Conservation (phyloP, 2,329 filamentous ascomycete species). For the Fusarium tupiense region DNA sequence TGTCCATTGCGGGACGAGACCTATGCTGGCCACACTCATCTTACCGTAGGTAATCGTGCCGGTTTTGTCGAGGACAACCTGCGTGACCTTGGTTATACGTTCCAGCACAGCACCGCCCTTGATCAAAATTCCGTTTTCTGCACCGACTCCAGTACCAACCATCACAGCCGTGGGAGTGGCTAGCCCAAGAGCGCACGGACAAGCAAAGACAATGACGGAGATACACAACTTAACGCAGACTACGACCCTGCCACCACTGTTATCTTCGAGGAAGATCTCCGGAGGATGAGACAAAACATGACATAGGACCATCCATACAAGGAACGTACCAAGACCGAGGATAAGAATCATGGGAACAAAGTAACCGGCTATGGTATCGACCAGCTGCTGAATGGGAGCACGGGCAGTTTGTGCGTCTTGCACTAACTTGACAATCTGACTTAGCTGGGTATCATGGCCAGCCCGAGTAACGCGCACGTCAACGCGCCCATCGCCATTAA, state of each 20-base stretch:
- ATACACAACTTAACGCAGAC: constrained; percentile 98
- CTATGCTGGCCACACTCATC: constrained; percentile 85
- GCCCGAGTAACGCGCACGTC: constrained; percentile 93
- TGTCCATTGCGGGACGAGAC: constrained; percentile 66
- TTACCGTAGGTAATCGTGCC: constrained; percentile 94
- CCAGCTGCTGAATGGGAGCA: constrained; percentile 92
- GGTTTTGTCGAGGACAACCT: constrained; percentile 95
- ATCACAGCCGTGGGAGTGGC: constrained; percentile 98
- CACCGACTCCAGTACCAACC: constrained; percentile 96
- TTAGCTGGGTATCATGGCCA: constrained; percentile 94
- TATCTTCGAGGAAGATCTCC: constrained; percentile 81
- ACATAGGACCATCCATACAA: constrained; percentile 93
- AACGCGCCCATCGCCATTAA: constrained; percentile 90
- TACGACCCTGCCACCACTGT: constrained; percentile 91
- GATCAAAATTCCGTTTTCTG: constrained; percentile 93
- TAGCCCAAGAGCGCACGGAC: constrained; percentile 92
- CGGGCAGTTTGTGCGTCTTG: constrained; percentile 95
- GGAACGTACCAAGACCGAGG: constrained; percentile 85
- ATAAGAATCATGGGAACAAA: constrained; percentile 91
- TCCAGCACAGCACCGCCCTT: constrained; percentile 95
- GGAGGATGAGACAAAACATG: constrained; percentile 85
- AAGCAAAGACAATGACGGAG: constrained; percentile 98
- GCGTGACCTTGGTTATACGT: constrained; percentile 86
- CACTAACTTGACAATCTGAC: constrained; percentile 96
- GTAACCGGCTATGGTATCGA: constrained; percentile 89